These are phyloP conservation scores for Chimonanthus praecox DNA, from an alignment of 164 flowering plant species.

Conservation along the genomic window DNA sequence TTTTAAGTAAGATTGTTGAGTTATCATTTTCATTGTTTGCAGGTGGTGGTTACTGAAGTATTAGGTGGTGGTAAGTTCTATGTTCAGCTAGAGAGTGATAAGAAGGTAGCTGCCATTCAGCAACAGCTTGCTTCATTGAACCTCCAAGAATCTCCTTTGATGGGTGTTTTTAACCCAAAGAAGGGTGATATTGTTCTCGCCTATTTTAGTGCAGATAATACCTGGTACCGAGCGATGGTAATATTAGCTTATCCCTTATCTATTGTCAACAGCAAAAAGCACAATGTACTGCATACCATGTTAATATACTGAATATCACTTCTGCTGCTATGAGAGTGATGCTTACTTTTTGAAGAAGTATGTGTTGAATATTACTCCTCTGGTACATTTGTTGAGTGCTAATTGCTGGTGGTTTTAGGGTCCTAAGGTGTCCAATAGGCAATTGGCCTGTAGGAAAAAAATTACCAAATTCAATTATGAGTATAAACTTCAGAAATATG, in stretches of 20 bases:
- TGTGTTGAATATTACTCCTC: no score
- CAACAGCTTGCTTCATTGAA: slow-evolving; percentile 73
- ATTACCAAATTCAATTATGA: no score
- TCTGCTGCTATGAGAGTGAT: no score
- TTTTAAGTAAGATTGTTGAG: not conserved
- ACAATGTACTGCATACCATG: no score
- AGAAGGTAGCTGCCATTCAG: slow-evolving; percentile 66
- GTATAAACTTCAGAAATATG: no score
- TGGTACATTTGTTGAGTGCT: no score
- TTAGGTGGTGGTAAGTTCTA: slow-evolving; percentile 90
- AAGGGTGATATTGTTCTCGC: slow-evolving; percentile 95
- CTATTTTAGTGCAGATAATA: slow-evolving; percentile 73
- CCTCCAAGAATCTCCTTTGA: slow-evolving; percentile 71
- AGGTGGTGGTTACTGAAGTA: slow-evolving; percentile 91
- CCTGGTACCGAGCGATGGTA: slow-evolving; percentile 98
- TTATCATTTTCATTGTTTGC: slow-evolving; percentile 7
- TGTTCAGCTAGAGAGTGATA: slow-evolving; percentile 75
- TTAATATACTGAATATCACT: no score
- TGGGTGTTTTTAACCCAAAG: slow-evolving; percentile 89
- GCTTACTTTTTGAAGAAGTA: no score
- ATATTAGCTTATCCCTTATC: slow-evolving; percentile 7
- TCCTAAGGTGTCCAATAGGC: no score
- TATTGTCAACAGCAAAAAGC: no score
- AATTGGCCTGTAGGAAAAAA: no score
- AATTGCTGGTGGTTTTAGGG: no score